Evolutionary conservation across 1,284 basidiomycete genomes (phyloP).

Genomic region (Veloporphyrellus conicus): DNA sequence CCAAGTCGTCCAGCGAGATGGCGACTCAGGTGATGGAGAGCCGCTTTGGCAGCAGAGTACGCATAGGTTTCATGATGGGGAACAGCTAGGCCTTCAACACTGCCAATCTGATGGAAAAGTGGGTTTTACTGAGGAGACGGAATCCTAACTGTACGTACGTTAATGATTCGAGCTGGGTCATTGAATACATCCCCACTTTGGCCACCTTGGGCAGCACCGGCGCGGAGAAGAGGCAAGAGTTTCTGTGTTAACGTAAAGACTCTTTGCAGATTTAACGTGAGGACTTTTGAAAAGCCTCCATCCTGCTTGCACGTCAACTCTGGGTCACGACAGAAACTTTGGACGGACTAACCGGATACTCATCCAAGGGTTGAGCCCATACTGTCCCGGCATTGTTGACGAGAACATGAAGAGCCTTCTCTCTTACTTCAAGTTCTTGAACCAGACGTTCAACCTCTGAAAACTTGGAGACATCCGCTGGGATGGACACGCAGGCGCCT

Average conservation of each 20-base stretch:
- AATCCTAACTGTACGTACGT: conserved; percentile 38
- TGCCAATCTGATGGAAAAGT: conserved; percentile 51
- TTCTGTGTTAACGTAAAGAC: conserved; percentile 71
- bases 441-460: conserved; percentile 57
- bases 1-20: conserved; percentile 61
- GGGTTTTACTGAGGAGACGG: neutral
- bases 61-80: conserved; percentile 64
- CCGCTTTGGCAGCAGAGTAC: conserved; percentile 66
- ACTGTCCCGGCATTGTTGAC: conserved; percentile 69
- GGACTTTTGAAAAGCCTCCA: conserved; percentile 52
- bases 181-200: conserved; percentile 36
- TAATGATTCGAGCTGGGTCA: conserved; percentile 61
- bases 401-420: conserved; percentile 55
- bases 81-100: conserved; percentile 53
- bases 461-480: conserved; percentile 57
- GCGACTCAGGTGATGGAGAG: conserved; percentile 57
- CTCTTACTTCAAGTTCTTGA: conserved; percentile 47
- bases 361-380: conserved; percentile 57
- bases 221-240: conserved; percentile 56
- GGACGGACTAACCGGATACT: conserved; percentile 52
- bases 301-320: conserved; percentile 39
- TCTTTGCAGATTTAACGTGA: conserved; percentile 65
- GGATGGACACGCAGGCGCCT: conserved; percentile 54
- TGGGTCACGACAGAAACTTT: neutral
- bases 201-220: conserved; percentile 46